Evolutionary conservation across 2,329 filamentous ascomycete species (phyloP).

Genomic region (Penicillium freii): DNA sequence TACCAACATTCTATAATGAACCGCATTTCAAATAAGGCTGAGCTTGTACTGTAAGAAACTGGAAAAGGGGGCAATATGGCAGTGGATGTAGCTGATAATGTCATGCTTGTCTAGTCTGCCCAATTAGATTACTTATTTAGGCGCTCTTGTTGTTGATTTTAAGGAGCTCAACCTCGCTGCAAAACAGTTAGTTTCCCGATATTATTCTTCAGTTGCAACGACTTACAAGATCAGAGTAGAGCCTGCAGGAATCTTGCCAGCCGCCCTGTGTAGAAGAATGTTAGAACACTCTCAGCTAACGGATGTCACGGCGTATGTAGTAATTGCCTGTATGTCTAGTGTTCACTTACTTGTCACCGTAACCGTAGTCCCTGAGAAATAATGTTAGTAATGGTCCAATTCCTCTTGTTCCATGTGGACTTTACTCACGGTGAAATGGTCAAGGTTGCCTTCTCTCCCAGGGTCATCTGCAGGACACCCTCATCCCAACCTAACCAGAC

Average conservation of each 20-base stretch:
- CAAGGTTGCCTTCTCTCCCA: conserved; percentile 83
- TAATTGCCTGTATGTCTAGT: neutral
- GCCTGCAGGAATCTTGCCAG: conserved; percentile 62
- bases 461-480: conserved; percentile 76
- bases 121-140: conserved; percentile 20
- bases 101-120: neutral
- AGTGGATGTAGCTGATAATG: neutral
- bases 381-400: neutral
- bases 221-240: conserved; percentile 78
- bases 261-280: conserved; percentile 8
- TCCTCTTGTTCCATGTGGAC: neutral
- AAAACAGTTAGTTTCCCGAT: neutral
- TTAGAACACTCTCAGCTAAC: conserved; percentile 5
- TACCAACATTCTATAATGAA: neutral
- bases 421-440: conserved; percentile 69
- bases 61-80: neutral
- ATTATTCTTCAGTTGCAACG: neutral
- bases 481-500: conserved; percentile 67
- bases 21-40: neutral
- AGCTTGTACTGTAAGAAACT: neutral
- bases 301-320: neutral
- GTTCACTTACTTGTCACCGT: conserved; percentile 38
- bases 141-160: conserved; percentile 56
- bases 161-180: conserved; percentile 68
- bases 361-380: conserved; percentile 32